Conservation (phyloP, 2,329 filamentous ascomycete species). For the Venturia asperata region DNA sequence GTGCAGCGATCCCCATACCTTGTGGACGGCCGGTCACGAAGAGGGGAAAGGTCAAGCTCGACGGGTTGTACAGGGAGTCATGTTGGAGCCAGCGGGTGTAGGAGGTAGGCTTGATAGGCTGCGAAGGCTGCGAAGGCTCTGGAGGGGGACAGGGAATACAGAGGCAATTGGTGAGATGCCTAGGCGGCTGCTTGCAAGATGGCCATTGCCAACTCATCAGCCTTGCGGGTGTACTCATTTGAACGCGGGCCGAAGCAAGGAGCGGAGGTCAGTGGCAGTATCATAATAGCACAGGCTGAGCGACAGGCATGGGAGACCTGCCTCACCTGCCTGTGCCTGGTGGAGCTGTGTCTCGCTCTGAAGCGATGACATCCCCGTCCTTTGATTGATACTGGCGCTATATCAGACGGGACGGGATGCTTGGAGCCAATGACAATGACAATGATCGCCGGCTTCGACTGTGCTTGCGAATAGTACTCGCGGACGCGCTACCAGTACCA, state of each 20-base stretch:
- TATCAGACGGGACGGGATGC: background rate
- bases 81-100: background rate
- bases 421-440: background rate
- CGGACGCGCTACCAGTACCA: background rate
- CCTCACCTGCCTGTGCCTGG: no score
- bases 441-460: background rate
- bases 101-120: constrained; percentile 4
- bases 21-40: background rate
- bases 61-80: background rate
- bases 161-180: background rate
- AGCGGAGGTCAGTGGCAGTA: no score
- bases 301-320: no score
- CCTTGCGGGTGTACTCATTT: background rate
- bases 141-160: no score
- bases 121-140: background rate
- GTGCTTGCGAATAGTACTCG: background rate
- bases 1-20: background rate
- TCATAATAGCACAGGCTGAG: no score
- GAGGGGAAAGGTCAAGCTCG: background rate
- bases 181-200: background rate
- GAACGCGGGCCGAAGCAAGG: background rate
- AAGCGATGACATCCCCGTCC: background rate
- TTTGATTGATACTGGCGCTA: background rate
- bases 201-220: constrained; percentile 1
- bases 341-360: no score